Percentiles rank a stretch among this genome's conserved stretches.
Conservation (phyloP, 805 yeast genomes). For the Brettanomyces naardenensis region DNA sequence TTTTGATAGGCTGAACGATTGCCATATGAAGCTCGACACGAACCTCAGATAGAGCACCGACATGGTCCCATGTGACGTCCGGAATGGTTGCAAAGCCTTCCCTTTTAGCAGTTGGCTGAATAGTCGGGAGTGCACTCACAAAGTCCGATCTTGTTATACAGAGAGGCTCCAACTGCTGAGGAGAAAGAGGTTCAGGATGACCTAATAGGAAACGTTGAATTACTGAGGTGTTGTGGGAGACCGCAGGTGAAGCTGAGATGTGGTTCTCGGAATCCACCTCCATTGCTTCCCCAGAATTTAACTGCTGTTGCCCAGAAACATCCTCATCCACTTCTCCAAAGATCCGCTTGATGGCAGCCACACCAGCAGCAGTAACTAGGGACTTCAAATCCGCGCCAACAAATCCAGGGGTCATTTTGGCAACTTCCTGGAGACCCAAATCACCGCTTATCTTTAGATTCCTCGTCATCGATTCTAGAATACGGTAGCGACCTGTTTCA, state of each 20-base stretch:
- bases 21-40: constrained; percentile 94
- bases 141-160: constrained; percentile 77
- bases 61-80: constrained; percentile 91
- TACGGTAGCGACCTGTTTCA: constrained; percentile 70
- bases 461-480: constrained; percentile 65
- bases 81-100: constrained; percentile 99
- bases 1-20: constrained; percentile 90
- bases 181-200: constrained; percentile 75
- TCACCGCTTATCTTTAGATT: constrained; percentile 59
- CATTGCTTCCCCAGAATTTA: constrained; percentile 8
- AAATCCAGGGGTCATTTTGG: constrained; percentile 93
- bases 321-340: constrained; percentile 29
- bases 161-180: constrained; percentile 67
- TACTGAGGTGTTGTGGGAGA: constrained; percentile 31
- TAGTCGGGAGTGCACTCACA: constrained; percentile 75
- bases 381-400: constrained; percentile 98
- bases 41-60: constrained; percentile 78
- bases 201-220: constrained; percentile 63
- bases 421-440: constrained; percentile 64
- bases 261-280: constrained; percentile 14
- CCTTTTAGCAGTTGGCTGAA: constrained; percentile 95
- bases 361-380: constrained; percentile 90
- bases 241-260: background rate
- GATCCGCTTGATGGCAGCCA: constrained; percentile 86
- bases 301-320: background rate